These are phyloP conservation scores for Phialemonium atrogriseum DNA, from an alignment of 2,329 filamentous ascomycete genomes.

Conservation along the genomic window DNA sequence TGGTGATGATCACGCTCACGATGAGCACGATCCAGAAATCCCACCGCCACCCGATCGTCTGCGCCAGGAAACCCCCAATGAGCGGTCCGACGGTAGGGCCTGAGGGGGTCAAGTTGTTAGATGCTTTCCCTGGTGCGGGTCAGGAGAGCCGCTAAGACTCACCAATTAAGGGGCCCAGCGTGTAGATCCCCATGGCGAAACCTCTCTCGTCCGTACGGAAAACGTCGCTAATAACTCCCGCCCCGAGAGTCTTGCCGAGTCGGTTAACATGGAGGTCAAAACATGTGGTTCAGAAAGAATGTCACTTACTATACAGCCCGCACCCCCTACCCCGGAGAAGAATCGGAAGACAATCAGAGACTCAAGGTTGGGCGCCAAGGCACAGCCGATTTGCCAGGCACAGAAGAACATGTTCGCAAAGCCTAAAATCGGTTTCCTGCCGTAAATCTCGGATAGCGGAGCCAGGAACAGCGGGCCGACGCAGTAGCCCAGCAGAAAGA, in stretches of 20 bases:
- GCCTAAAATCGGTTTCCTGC: slow-evolving; percentile 48
- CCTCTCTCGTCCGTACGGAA: slow-evolving; percentile 38
- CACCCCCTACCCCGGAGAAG: slow-evolving; percentile 50
- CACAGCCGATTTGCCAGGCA: slow-evolving; percentile 56
- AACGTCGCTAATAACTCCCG: slow-evolving; percentile 47
- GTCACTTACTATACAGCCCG: slow-evolving; percentile 31
- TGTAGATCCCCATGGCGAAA: slow-evolving; percentile 41
- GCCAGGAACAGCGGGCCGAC: slow-evolving; percentile 50
- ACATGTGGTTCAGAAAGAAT: background rate
- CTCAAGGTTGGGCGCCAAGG: slow-evolving; percentile 43
- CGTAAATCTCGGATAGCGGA: slow-evolving; percentile 57
- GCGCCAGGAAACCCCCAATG: slow-evolving; percentile 39
- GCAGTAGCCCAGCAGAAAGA: slow-evolving; percentile 53
- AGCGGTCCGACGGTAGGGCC: slow-evolving; percentile 38
- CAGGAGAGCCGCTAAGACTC: too few relatives aligned
- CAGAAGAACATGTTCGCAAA: slow-evolving; percentile 52
- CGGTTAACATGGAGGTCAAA: background rate
- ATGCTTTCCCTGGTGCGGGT: too few relatives aligned
- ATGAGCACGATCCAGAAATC: slow-evolving; percentile 45
- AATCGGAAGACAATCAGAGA: slow-evolving; percentile 52
- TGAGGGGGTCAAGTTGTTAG: too few relatives aligned
- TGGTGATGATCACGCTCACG: slow-evolving; percentile 24
- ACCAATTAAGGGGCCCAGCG: slow-evolving; percentile 34
- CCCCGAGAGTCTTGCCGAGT: slow-evolving; percentile 34
- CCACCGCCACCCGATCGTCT: slow-evolving; percentile 45